A percentile compares a stretch with the other conserved stretches of the same genome.
Evolutionary conservation across 768 basidiomycete species (phyloP).

Genomic region (Podaxis sp.): DNA sequence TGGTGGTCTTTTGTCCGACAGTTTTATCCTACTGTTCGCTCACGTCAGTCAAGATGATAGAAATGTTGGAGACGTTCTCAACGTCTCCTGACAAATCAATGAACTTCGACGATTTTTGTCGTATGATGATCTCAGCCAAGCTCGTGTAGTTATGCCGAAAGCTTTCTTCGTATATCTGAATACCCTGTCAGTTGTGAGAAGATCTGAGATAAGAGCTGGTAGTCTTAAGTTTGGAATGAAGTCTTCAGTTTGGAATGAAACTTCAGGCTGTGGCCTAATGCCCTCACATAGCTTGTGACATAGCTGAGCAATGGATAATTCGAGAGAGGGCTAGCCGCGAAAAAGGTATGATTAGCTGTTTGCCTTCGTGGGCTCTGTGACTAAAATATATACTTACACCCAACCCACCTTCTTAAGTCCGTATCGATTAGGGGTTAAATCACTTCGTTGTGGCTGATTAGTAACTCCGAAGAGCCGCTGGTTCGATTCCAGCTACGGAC

Average conservation of each 20-base stretch:
- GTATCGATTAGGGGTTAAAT: constrained; percentile 32
- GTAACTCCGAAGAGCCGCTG: constrained; percentile 25
- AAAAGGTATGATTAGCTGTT: too few species aligned
- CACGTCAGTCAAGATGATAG: constrained; percentile 48
- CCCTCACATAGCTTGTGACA: too few species aligned
- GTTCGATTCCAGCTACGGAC: constrained; percentile 31
- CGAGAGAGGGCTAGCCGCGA: too few species aligned
- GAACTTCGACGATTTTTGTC: constrained; percentile 63
- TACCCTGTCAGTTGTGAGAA: too few species aligned
- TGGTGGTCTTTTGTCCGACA: constrained; percentile 13
- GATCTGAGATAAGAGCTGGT: too few species aligned
- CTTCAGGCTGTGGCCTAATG: too few species aligned
- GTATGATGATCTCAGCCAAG: constrained; percentile 66
- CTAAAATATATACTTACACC: too few species aligned
- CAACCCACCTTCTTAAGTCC: not conserved
- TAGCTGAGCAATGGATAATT: too few species aligned
- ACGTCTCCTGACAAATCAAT: constrained; percentile 66
- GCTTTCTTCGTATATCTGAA: too few species aligned
- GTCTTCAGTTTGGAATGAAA: too few species aligned
- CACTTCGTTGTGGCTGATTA: constrained; percentile 25
- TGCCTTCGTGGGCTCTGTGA: too few species aligned
- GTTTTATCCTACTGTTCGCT: not conserved
- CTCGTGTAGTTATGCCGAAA: constrained; percentile 36
- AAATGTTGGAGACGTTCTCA: constrained; percentile 79
- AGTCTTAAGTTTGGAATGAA: too few species aligned